Base-by-base conservation (phyloP, 768 basidiomycete species). In the Naganishia antarctica region DNA sequence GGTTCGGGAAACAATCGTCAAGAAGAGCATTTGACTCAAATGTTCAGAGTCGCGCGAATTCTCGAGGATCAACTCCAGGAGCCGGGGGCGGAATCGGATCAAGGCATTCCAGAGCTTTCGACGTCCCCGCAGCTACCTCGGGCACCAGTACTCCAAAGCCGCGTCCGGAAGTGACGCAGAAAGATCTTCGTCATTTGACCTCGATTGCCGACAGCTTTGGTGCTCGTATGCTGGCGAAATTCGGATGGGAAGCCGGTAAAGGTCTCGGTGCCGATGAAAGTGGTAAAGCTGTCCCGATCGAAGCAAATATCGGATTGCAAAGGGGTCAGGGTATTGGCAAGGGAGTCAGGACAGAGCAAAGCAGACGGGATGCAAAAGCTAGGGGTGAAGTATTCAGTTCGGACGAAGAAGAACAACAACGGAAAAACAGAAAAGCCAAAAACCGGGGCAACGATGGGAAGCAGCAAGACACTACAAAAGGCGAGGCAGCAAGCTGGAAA, bases 211-310 rank as follows among this genome's bases (percentile, higher is more conserved):
- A 84, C 16, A 82, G 87, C 0, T 86, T 91, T 66, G 94, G 92
- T 69, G 89, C 93, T 21, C 86, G 87, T 63, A 85, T 98, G 84
- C 84, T 99, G 25, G 84, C 84, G 31, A 98, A 93, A 80, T 92
- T 93, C 87, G 96, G 96, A 8, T 99, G 96, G 94, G 81, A 86
- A 73, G 80, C 86, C 0, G 94, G 81, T 31, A 74, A 77, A 66
- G 76, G 76, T 69, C 63, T 77, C 9, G 76, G 76, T 60, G 57
- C 63, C 7, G 69, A 73, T 29, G 70, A 73, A 31, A 68, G 71
- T 41, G 76, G 76, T 61, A 69, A 73, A 46, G 76, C 76, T 7
- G 74, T 77, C 0, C 76, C 76, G 1, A 70, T 77, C 3, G 66
- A 71, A 23, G 66, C 66, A 16, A 67, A 67, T 45, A 69, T 70